phyloP scores from a whole-genome alignment of 176 grass and related monocot genomes.

The Tillandsia fasciculata region DNA sequence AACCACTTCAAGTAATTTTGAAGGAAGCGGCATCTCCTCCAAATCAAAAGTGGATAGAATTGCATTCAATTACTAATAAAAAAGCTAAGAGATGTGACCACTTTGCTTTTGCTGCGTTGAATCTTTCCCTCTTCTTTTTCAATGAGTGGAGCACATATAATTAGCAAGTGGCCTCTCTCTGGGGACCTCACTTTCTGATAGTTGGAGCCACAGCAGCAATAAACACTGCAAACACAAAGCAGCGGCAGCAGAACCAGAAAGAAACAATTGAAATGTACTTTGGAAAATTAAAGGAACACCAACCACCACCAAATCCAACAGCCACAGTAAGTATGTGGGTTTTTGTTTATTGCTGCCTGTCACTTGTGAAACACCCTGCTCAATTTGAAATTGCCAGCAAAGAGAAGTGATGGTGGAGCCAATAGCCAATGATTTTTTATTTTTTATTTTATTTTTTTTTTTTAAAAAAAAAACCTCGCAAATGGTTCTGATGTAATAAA shows the following conservation, averaged over 20 bases:
- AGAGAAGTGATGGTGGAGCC: too few relatives aligned
- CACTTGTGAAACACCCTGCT: too few relatives aligned
- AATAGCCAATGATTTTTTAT: too few relatives aligned
- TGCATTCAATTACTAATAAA: background rate
- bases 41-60: background rate
- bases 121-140: constrained; percentile 19
- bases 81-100: constrained; percentile 3
- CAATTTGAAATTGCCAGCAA: too few relatives aligned
- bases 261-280: constrained; percentile 4
- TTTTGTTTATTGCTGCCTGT: background rate
- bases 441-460: too few relatives aligned
- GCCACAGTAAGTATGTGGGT: background rate
- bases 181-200: background rate
- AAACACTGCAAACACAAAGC: background rate
- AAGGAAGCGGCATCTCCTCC: background rate
- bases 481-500: too few relatives aligned
- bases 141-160: constrained; percentile 12
- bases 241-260: background rate
- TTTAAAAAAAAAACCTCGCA: too few relatives aligned
- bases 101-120: constrained; percentile 34
- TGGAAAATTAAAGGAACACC: background rate
- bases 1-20: background rate
- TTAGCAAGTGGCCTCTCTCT: background rate
- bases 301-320: background rate
- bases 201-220: constrained; percentile 13